These are phyloP conservation scores for Sarocladium strictum DNA, from an alignment of 2,329 filamentous ascomycete genomes.

Conservation along the genomic window DNA sequence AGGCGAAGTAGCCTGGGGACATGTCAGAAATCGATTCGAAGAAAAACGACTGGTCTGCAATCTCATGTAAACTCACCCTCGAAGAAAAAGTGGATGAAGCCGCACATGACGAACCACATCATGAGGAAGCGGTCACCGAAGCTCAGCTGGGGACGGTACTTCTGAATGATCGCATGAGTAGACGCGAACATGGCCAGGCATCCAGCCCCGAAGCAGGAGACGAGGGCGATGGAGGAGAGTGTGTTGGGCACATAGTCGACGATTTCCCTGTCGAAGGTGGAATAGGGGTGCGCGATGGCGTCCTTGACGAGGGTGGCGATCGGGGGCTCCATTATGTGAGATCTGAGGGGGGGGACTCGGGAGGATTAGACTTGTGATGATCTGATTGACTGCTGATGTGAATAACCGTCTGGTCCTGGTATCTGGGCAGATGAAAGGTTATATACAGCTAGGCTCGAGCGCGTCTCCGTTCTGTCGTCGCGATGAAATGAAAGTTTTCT, in stretches of 20 bases:
- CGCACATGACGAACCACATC: conserved; percentile 73
- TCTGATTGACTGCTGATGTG: not conserved
- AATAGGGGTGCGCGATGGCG: conserved; percentile 56
- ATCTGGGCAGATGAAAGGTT: not conserved
- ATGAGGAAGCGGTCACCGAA: conserved; percentile 51
- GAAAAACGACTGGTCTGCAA: not conserved
- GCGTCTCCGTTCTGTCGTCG: not conserved
- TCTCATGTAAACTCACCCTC: conserved; percentile 25
- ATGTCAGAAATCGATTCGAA: conserved; percentile 8
- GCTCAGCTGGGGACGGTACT: conserved; percentile 45
- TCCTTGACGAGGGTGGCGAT: conserved; percentile 5
- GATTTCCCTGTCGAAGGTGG: conserved; percentile 58
- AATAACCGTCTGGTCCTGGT: not conserved
- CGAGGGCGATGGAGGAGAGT: conserved; percentile 50
- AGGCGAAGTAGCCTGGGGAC: conserved; percentile 41
- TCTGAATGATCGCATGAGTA: conserved; percentile 48
- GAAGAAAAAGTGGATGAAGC: conserved; percentile 38
- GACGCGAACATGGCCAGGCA: conserved; percentile 51
- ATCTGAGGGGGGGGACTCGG: not conserved
- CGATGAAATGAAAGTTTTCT: conserved; percentile 1
- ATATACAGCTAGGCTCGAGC: not conserved
- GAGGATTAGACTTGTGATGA: not conserved
- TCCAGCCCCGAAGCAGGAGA: conserved; percentile 52
- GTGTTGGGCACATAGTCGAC: conserved; percentile 62
- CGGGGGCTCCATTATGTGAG: conserved; percentile 1